Percentiles rank a stretch among this genome's conserved stretches.
phyloP scores from a whole-genome alignment of 2,329 filamentous ascomycete genomes.

The Fusarium longipes region DNA sequence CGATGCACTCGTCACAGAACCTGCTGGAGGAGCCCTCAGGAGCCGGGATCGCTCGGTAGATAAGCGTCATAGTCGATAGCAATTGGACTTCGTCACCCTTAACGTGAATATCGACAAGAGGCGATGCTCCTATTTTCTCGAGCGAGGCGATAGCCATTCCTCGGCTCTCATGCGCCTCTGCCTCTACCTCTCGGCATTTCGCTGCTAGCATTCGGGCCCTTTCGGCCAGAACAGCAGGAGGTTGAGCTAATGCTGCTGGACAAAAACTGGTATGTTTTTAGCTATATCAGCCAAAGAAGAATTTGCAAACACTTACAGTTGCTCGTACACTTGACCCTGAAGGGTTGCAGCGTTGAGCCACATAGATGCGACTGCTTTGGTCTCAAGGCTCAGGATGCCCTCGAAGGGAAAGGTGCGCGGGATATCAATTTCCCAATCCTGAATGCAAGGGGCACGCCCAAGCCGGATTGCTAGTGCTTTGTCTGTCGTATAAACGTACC shows the following conservation, averaged over 20 bases:
- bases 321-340: constrained; percentile 69
- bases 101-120: constrained; percentile 58
- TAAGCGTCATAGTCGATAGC: constrained; percentile 61
- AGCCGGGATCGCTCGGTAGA: constrained; percentile 64
- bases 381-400: constrained; percentile 50
- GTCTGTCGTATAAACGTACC: constrained; percentile 67
- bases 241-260: constrained; percentile 56
- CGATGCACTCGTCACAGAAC: constrained; percentile 62
- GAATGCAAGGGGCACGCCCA: constrained; percentile 67
- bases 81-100: constrained; percentile 61
- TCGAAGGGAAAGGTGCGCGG: constrained; percentile 58
- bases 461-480: constrained; percentile 68
- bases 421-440: constrained; percentile 69
- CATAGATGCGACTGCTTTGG: constrained; percentile 57
- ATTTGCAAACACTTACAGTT: constrained; percentile 49
- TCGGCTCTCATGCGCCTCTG: constrained; percentile 51
- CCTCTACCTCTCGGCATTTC: constrained; percentile 53
- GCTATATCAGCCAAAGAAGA: neutral
- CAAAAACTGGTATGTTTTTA: constrained; percentile 58
- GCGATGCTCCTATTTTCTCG: constrained; percentile 53
- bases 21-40: constrained; percentile 55
- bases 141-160: constrained; percentile 53
- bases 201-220: constrained; percentile 54
- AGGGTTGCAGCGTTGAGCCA: constrained; percentile 69
- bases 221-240: constrained; percentile 54